Evolutionary conservation across 257 asterid genomes (phyloP).

Genomic region (Petunia secreta): DNA sequence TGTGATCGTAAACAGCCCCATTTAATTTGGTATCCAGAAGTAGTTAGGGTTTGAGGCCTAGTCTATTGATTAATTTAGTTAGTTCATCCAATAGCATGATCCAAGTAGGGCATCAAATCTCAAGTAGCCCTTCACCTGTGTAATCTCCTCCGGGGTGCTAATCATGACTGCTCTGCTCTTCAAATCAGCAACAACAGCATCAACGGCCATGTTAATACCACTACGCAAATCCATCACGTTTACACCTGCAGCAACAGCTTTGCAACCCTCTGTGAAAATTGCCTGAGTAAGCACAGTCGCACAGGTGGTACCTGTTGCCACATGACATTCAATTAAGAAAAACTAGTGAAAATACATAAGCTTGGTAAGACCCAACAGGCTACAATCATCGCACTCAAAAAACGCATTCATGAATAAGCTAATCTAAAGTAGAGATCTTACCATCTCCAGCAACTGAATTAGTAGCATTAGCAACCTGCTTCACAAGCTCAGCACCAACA

Average conservation of each 20-base stretch:
- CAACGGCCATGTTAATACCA: slow-evolving; percentile 84
- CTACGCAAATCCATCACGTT: slow-evolving; percentile 89
- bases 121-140: slow-evolving; percentile 61
- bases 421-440: slow-evolving; percentile 44
- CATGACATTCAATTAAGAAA: slow-evolving; percentile 27
- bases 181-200: slow-evolving; percentile 75
- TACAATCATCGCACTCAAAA: background rate
- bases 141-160: slow-evolving; percentile 88
- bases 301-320: slow-evolving; percentile 85
- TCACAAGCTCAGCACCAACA: slow-evolving; percentile 87
- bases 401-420: slow-evolving; percentile 4
- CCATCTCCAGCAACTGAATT: slow-evolving; percentile 93
- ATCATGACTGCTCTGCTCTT: slow-evolving; percentile 87
- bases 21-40: background rate
- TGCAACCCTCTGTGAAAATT: slow-evolving; percentile 87
- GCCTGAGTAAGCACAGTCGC: slow-evolving; percentile 93
- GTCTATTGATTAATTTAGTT: background rate
- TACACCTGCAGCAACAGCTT: slow-evolving; percentile 82
- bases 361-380: background rate
- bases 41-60: background rate
- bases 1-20: background rate
- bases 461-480: slow-evolving; percentile 90
- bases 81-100: background rate
- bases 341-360: background rate
- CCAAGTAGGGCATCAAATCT: background rate